Percentiles rank a stretch among this genome's conserved stretches.
Evolutionary conservation across 768 basidiomycete genomes (phyloP).

Genomic region (Podaxis carcinomalis): DNA sequence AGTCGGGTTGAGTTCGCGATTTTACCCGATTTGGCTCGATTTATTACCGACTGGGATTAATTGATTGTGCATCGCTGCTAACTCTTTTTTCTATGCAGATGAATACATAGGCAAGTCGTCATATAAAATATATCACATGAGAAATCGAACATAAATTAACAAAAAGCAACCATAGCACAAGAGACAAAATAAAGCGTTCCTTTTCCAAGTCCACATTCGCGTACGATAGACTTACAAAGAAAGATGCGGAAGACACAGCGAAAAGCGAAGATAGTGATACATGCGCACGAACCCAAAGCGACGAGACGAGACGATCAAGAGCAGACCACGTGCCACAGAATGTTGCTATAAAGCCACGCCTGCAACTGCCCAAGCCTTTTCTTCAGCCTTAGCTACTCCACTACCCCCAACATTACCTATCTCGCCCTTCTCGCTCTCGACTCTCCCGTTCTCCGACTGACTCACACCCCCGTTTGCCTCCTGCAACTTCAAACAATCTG

Average conservation of each 20-base stretch:
- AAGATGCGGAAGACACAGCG: not conserved
- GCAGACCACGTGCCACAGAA: not conserved
- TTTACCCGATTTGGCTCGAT: too few relatives aligned
- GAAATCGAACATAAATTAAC: not conserved
- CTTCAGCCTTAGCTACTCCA: not conserved
- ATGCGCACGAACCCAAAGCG: not conserved
- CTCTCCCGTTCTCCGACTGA: not conserved
- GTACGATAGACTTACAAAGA: not conserved
- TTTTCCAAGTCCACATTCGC: slow-evolving; percentile 7
- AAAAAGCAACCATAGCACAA: slow-evolving; percentile 1
- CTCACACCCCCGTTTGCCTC: slow-evolving; percentile 8
- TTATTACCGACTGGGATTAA: too few relatives aligned
- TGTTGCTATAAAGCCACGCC: slow-evolving; percentile 6
- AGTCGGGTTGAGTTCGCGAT: too few relatives aligned
- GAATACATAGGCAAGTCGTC: not conserved
- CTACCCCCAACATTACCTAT: slow-evolving; percentile 9
- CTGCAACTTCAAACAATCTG: slow-evolving; percentile 23
- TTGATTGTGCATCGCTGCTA: not conserved
- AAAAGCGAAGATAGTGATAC: not conserved
- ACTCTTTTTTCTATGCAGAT: not conserved
- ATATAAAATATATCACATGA: not conserved
- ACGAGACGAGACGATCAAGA: not conserved
- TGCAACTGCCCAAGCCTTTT: not conserved
- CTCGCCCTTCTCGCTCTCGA: slow-evolving; percentile 9
- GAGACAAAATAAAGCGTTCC: slow-evolving; percentile 6